Percentiles rank a stretch among this genome's conserved stretches.
Evolutionary conservation across 352 stramenopile species (phyloP).

Genomic region (Phytophthora megakarya): DNA sequence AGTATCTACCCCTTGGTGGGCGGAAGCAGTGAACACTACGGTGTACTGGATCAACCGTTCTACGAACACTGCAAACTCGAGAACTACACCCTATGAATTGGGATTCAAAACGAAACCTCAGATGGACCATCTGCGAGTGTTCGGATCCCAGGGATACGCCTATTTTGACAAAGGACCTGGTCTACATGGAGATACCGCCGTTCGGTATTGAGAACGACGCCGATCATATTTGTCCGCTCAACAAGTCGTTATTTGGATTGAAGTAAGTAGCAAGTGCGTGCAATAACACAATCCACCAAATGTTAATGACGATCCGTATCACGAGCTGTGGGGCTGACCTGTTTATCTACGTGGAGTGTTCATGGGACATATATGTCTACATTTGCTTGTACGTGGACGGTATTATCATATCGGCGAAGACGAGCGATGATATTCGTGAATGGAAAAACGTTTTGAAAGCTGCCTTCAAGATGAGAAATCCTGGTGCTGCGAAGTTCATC

Average conservation of each 20-base stretch:
- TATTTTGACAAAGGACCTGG: not conserved
- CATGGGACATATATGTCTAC: constrained; percentile 16
- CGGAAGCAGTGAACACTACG: constrained; percentile 21
- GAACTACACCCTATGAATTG: too few species aligned
- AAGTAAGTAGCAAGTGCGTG: constrained; percentile 29
- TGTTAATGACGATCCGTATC: constrained; percentile 24
- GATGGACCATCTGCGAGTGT: too few species aligned
- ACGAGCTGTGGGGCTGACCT: constrained; percentile 11
- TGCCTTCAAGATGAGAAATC: constrained; percentile 21
- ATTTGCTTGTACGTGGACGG: not conserved
- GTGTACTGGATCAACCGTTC: too few species aligned
- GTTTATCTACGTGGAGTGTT: constrained; percentile 35
- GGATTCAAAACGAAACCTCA: too few species aligned
- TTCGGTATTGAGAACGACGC: not conserved
- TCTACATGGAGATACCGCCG: constrained; percentile 12
- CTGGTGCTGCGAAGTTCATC: constrained; percentile 15
- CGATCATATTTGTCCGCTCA: constrained; percentile 11
- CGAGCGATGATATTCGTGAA: not conserved
- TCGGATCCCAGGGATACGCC: too few species aligned
- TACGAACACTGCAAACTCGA: too few species aligned
- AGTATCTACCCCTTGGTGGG: constrained; percentile 29
- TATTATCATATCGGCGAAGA: constrained; percentile 26
- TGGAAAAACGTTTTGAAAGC: constrained; percentile 14
- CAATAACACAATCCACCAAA: constrained; percentile 26
- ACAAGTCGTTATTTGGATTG: constrained; percentile 30